Evolutionary conservation across 768 basidiomycete genomes (phyloP).

Genomic region (Calocybe indica): DNA sequence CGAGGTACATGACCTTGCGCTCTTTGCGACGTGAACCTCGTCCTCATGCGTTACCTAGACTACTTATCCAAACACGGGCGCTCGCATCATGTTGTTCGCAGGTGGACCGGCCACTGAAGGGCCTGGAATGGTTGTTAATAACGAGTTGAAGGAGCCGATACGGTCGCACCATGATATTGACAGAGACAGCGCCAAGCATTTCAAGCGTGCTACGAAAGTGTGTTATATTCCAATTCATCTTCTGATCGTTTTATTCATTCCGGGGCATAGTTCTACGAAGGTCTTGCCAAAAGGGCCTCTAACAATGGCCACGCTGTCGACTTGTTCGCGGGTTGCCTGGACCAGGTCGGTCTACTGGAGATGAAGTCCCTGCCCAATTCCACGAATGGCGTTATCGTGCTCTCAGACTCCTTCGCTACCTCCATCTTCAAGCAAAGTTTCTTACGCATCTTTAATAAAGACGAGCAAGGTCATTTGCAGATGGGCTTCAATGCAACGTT

Average conservation of each 20-base stretch:
- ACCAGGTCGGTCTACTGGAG: slow-evolving; percentile 95
- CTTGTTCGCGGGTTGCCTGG: slow-evolving; percentile 93
- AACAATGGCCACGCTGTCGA: slow-evolving; percentile 95
- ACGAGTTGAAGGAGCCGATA: slow-evolving; percentile 94
- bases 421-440: slow-evolving; percentile 99
- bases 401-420: slow-evolving; percentile 95
- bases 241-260: slow-evolving; percentile 4
- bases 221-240: slow-evolving; percentile 7
- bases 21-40: not conserved
- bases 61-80: slow-evolving; percentile 94
- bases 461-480: slow-evolving; percentile 83
- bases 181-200: slow-evolving; percentile 93
- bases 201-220: slow-evolving; percentile 94
- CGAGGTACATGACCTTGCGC: slow-evolving; percentile 45
- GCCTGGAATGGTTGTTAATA: slow-evolving; percentile 93
- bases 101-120: slow-evolving; percentile 97
- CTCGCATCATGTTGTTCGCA: slow-evolving; percentile 91
- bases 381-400: slow-evolving; percentile 93
- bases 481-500: slow-evolving; percentile 99
- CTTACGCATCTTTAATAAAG: slow-evolving; percentile 88
- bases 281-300: slow-evolving; percentile 85
- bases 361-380: slow-evolving; percentile 96
- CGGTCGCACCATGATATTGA: slow-evolving; percentile 99
- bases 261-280: slow-evolving; percentile 84
- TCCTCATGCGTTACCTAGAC: slow-evolving; percentile 29